A percentile compares a stretch with the other conserved stretches of the same genome.
Conservation (phyloP, 2,329 filamentous ascomycete genomes). For the Gremmenia infestans region DNA sequence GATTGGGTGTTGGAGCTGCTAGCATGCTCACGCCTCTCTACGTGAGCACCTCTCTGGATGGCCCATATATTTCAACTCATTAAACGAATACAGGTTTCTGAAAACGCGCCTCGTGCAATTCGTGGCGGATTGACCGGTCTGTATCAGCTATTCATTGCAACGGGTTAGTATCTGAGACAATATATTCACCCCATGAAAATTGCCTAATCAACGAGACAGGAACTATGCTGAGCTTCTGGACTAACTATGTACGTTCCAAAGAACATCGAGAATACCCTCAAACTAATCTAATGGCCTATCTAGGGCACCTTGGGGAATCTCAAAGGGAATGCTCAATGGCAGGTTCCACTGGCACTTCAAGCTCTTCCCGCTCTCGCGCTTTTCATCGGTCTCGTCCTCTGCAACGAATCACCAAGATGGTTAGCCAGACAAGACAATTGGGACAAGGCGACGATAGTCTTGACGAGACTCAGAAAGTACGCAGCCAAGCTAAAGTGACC, state of each 20-base stretch:
- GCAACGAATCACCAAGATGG: constrained; percentile 60
- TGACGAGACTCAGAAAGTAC: constrained; percentile 44
- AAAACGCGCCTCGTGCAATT: constrained; percentile 46
- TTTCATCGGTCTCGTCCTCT: constrained; percentile 55
- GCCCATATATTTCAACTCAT: constrained; percentile 33
- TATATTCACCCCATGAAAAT: no score
- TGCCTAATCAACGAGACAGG: constrained; percentile 22
- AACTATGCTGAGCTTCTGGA: constrained; percentile 40
- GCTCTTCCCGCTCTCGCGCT: constrained; percentile 58
- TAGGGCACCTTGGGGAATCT: constrained; percentile 30
- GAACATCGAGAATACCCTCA: constrained; percentile 29
- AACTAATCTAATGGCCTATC: neutral
- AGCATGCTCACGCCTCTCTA: constrained; percentile 34
- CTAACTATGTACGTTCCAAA: constrained; percentile 44
- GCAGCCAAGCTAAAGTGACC: neutral
- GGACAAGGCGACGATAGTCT: constrained; percentile 54
- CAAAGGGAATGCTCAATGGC: constrained; percentile 39
- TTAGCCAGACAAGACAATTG: constrained; percentile 63
- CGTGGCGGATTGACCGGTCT: constrained; percentile 46
- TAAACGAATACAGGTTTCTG: constrained; percentile 42
- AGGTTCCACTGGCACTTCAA: constrained; percentile 61
- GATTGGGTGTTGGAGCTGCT: constrained; percentile 46
- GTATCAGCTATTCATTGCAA: constrained; percentile 44
- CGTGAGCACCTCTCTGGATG: constrained; percentile 40
- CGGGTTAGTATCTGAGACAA: constrained; percentile 7